These are phyloP conservation scores for Aspergillus bridgeri DNA, from an alignment of 495 filamentous ascomycete genomes.

Conservation along the genomic window DNA sequence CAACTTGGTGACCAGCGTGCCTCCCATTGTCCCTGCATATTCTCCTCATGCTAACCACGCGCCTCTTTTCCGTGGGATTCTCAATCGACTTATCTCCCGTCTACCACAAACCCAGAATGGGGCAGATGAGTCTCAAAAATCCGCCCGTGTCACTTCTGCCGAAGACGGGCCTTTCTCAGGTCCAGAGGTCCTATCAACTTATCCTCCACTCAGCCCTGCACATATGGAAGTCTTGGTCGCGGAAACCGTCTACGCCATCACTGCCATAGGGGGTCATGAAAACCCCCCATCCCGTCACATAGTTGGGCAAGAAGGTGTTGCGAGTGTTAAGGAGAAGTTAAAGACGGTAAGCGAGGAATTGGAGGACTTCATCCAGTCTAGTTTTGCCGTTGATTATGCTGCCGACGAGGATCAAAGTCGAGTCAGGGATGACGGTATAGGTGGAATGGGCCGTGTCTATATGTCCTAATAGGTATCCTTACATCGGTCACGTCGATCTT, in stretches of 20 bases:
- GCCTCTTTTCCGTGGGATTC: constrained; percentile 74
- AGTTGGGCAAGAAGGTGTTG: constrained; percentile 85
- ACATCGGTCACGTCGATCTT: no score
- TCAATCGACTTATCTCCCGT: constrained; percentile 66
- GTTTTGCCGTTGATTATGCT: constrained; percentile 75
- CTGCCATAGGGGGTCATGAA: constrained; percentile 88
- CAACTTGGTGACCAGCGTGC: constrained; percentile 79
- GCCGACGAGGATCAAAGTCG: constrained; percentile 30
- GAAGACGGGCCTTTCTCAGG: constrained; percentile 41
- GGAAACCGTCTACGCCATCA: constrained; percentile 90
- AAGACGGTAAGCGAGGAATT: constrained; percentile 95
- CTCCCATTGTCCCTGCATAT: constrained; percentile 69
- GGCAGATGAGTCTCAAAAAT: constrained; percentile 22
- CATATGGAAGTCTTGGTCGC: constrained; percentile 67
- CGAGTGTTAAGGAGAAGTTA: constrained; percentile 89
- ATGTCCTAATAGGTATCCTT: neutral
- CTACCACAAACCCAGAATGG: constrained; percentile 32
- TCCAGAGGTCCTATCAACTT: constrained; percentile 63
- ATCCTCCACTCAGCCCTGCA: constrained; percentile 61
- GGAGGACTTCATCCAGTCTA: constrained; percentile 92
- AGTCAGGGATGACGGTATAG: constrained; percentile 22
- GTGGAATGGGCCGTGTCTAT: neutral
- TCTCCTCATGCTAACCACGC: constrained; percentile 70
- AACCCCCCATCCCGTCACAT: constrained; percentile 94
- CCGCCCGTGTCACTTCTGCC: constrained; percentile 27